These are phyloP conservation scores for Talaromyces sp. DNA, from an alignment of 2,329 filamentous ascomycete species.

Conservation along the genomic window DNA sequence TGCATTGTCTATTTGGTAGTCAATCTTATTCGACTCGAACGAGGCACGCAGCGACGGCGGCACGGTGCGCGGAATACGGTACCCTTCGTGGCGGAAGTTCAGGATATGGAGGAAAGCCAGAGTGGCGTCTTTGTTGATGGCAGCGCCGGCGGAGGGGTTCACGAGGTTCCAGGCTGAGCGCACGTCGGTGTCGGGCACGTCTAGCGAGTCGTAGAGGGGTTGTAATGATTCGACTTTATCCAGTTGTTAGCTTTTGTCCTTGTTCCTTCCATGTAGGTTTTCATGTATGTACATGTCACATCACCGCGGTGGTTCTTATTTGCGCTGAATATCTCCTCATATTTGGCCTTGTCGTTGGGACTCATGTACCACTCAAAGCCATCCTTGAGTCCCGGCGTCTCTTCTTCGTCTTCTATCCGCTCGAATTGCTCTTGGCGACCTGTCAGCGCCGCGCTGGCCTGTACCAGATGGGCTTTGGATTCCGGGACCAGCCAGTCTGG, in stretches of 20 bases:
- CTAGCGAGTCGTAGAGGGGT: slow-evolving; percentile 68
- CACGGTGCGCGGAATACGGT: slow-evolving; percentile 83
- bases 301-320: slow-evolving; percentile 84
- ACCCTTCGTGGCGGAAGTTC: slow-evolving; percentile 92
- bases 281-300: slow-evolving; percentile 58
- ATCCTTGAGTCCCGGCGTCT: slow-evolving; percentile 79
- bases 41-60: slow-evolving; percentile 84
- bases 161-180: slow-evolving; percentile 95
- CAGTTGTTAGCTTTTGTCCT: background rate
- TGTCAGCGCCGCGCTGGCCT: slow-evolving; percentile 72
- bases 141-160: slow-evolving; percentile 76
- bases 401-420: slow-evolving; percentile 69
- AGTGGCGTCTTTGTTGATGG: slow-evolving; percentile 90
- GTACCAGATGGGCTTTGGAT: slow-evolving; percentile 84
- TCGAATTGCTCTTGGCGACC: slow-evolving; percentile 79
- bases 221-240: slow-evolving; percentile 65
- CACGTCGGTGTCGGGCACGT: slow-evolving; percentile 70
- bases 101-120: slow-evolving; percentile 95
- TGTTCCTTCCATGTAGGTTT: background rate
- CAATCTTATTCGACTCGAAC: slow-evolving; percentile 94
- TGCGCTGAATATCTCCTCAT: slow-evolving; percentile 94
- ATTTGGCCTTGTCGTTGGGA: slow-evolving; percentile 82
- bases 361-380: slow-evolving; percentile 99
- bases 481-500: slow-evolving; percentile 98
- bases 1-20: slow-evolving; percentile 84